phyloP scores from a whole-genome alignment of 2,329 filamentous ascomycete genomes.

The Lachnellula hyalina region DNA sequence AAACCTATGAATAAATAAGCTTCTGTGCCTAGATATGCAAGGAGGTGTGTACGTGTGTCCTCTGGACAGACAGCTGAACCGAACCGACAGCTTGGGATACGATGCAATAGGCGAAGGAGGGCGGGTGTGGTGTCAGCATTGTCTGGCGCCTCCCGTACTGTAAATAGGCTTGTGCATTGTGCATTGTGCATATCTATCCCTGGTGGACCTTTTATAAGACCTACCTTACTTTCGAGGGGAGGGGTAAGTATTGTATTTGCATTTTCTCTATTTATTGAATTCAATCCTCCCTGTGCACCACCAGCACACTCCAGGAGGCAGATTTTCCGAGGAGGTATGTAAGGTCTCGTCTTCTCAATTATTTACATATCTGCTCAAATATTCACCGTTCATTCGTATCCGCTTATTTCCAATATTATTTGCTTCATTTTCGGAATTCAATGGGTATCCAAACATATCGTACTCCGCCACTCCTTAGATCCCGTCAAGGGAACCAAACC shows the following conservation, averaged over 20 bases:
- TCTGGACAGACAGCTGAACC: neutral
- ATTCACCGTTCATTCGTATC: neutral
- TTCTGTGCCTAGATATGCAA: neutral
- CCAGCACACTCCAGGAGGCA: neutral
- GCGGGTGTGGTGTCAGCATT: neutral
- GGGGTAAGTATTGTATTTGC: neutral
- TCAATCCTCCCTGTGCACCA: neutral
- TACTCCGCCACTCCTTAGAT: too few relatives aligned
- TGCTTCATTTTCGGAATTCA: neutral
- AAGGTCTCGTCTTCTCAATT: neutral
- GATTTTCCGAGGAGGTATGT: neutral
- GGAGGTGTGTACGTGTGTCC: neutral
- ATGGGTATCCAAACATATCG: neutral
- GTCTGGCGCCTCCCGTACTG: neutral
- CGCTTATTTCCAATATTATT: neutral
- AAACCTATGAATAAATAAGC: neutral
- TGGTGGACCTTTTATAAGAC: neutral
- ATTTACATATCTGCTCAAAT: neutral
- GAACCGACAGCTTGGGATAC: neutral
- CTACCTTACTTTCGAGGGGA: neutral
- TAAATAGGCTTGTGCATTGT: neutral
- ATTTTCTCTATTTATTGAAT: neutral
- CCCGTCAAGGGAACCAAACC: too few relatives aligned
- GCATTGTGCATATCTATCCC: neutral
- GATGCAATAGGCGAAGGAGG: neutral